phyloP scores from a whole-genome alignment of 2,329 filamentous ascomycete species.

The Fusarium sp. region DNA sequence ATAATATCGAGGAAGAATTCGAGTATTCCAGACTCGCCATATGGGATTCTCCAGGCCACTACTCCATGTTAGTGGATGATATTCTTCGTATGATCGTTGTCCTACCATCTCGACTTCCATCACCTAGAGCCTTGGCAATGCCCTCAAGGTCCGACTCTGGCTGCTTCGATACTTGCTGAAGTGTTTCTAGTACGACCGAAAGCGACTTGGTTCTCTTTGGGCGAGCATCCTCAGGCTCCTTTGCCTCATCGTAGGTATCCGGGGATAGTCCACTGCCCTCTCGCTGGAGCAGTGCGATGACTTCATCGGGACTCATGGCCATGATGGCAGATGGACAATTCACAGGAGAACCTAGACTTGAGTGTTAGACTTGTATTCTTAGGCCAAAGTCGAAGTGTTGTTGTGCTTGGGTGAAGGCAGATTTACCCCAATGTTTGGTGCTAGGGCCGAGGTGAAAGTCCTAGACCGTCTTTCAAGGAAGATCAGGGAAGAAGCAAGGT shows the following conservation, averaged over 20 bases:
- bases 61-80: not conserved
- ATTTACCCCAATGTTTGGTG: not conserved
- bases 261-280: conserved; percentile 47
- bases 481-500: not conserved
- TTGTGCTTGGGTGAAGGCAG: not conserved
- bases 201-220: conserved; percentile 50
- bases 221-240: conserved; percentile 38
- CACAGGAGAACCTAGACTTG: not conserved
- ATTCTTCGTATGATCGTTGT: not conserved
- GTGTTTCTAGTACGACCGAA: conserved; percentile 53
- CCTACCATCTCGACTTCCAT: conserved; percentile 68
- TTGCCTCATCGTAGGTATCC: conserved; percentile 44
- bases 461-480: not conserved
- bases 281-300: conserved; percentile 52
- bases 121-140: conserved; percentile 65
- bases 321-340: conserved; percentile 12
- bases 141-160: conserved; percentile 54
- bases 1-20: conserved; percentile 66
- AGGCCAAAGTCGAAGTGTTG: not conserved
- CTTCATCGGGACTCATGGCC: conserved; percentile 52
- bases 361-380: not conserved
- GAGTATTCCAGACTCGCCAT: conserved; percentile 69
- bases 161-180: conserved; percentile 56
- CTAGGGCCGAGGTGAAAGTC: not conserved
- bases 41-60: conserved; percentile 68